Percentiles rank a stretch among this genome's conserved stretches.
phyloP scores from a whole-genome alignment of 768 basidiomycete genomes.

The Rhodosporidiobolus sp. region DNA sequence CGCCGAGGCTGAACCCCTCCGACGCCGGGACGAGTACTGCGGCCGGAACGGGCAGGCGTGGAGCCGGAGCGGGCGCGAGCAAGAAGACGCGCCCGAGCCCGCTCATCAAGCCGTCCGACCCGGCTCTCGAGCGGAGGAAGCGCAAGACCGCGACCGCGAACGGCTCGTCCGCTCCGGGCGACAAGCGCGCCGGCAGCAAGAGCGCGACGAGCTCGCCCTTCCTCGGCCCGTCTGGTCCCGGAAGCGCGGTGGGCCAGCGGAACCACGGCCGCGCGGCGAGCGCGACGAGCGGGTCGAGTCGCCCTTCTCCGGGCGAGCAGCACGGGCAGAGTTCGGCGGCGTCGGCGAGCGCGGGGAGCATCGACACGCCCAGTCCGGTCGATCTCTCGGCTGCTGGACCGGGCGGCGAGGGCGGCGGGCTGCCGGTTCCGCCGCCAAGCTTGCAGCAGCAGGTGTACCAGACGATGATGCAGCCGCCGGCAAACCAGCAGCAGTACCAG shows the following conservation, averaged over 20 bases:
- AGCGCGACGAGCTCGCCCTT: slow-evolving; percentile 35
- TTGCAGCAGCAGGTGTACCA: neutral
- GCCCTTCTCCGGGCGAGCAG: slow-evolving; percentile 1
- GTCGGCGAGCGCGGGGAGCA: neutral
- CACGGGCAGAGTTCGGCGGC: too few species aligned
- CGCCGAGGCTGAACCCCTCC: slow-evolving; percentile 19
- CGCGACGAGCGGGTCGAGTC: neutral
- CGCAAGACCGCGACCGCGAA: slow-evolving; percentile 14
- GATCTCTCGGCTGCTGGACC: slow-evolving; percentile 12
- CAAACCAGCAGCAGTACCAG: neutral
- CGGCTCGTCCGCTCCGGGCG: neutral
- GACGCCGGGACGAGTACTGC: slow-evolving; percentile 15
- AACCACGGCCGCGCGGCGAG: neutral
- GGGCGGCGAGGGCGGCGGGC: too few species aligned
- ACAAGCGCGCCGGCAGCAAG: slow-evolving; percentile 5
- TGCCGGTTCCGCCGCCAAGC: neutral
- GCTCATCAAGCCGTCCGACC: slow-evolving; percentile 37
- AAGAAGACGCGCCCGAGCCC: slow-evolving; percentile 38
- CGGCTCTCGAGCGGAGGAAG: slow-evolving; percentile 1
- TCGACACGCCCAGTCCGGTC: slow-evolving; percentile 38
- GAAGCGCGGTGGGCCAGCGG: too few species aligned
- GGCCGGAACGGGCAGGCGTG: slow-evolving; percentile 21
- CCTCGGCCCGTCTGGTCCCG: neutral
- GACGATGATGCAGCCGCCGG: neutral
- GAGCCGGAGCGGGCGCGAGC: slow-evolving; percentile 18